Percentiles rank a stretch among this genome's conserved stretches.
Evolutionary conservation across 352 stramenopile genomes (phyloP).

Genomic region (Plasmopara halstedii): DNA sequence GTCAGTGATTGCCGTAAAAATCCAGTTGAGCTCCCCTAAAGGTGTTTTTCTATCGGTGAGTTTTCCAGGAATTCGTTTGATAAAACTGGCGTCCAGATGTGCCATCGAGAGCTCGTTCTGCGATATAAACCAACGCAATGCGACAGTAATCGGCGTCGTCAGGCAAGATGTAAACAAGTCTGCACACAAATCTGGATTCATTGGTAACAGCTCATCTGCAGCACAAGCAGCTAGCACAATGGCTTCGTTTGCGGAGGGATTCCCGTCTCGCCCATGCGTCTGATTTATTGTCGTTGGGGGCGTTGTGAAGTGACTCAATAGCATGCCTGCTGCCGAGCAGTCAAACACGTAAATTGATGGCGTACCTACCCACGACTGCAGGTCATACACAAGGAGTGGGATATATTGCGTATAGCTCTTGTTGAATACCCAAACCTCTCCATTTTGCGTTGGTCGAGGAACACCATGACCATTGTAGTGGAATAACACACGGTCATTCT

Average conservation of each 20-base stretch:
- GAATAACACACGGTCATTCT: slow-evolving; percentile 93
- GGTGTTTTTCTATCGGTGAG: slow-evolving; percentile 91
- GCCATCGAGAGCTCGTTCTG: slow-evolving; percentile 88
- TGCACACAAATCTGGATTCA: slow-evolving; percentile 94
- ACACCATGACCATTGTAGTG: slow-evolving; percentile 99
- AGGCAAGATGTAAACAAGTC: slow-evolving; percentile 99
- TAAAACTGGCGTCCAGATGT: slow-evolving; percentile 77
- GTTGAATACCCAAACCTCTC: slow-evolving; percentile 99
- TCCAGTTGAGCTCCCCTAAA: slow-evolving; percentile 99
- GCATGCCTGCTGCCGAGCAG: slow-evolving; percentile 92
- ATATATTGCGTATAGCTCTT: slow-evolving; percentile 99
- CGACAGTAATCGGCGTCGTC: slow-evolving; percentile 98
- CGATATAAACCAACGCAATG: slow-evolving; percentile 96
- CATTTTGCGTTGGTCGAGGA: slow-evolving; percentile 92
- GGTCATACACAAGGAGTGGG: slow-evolving; percentile 93
- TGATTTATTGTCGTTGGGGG: slow-evolving; percentile 15
- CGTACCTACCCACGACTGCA: slow-evolving; percentile 91
- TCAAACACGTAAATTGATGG: slow-evolving; percentile 97
- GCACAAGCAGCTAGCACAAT: slow-evolving; percentile 96
- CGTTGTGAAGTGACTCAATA: slow-evolving; percentile 93
- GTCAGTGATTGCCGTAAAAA: slow-evolving; percentile 99
- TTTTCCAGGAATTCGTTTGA: slow-evolving; percentile 88
- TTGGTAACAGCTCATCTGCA: slow-evolving; percentile 93
- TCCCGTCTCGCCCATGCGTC: slow-evolving; percentile 15
- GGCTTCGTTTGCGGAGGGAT: slow-evolving; percentile 60